A percentile compares a stretch with the other conserved stretches of the same genome.
phyloP scores from a whole-genome alignment of 176 grass and related monocot genomes.

The Oryza glumipatula region DNA sequence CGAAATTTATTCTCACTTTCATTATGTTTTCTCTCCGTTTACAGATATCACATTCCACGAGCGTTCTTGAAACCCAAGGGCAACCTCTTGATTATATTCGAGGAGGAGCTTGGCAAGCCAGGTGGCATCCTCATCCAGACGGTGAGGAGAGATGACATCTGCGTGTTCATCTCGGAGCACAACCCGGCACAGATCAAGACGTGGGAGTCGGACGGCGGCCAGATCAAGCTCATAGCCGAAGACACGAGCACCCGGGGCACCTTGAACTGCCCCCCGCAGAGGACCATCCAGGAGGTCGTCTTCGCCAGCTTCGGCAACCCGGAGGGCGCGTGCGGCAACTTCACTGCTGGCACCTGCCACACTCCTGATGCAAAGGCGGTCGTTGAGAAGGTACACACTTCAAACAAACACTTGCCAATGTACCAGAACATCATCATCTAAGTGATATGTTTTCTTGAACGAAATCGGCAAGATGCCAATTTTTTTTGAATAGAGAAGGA shows the following conservation, averaged over 20 bases:
- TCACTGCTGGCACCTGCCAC: conserved; percentile 70
- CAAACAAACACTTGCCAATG: neutral
- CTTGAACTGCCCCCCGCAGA: conserved; percentile 57
- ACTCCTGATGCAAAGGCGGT: conserved; percentile 47
- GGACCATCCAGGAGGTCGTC: conserved; percentile 67
- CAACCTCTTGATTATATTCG: conserved; percentile 82
- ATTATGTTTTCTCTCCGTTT: neutral
- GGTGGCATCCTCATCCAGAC: conserved; percentile 61
- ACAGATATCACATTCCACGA: conserved; percentile 78
- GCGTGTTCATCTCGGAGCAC: conserved; percentile 61
- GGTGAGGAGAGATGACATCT: conserved; percentile 87
- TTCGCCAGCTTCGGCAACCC: conserved; percentile 95
- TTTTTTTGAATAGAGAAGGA: no score
- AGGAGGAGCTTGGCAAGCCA: conserved; percentile 81
- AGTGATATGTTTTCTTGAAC: no score
- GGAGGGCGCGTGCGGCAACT: conserved; percentile 67
- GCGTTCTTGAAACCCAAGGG: conserved; percentile 72
- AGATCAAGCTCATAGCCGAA: conserved; percentile 53
- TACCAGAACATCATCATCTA: neutral
- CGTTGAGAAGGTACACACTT: conserved; percentile 63
- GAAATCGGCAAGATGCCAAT: no score
- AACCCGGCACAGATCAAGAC: conserved; percentile 63
- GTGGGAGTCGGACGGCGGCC: conserved; percentile 51
- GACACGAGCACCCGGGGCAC: conserved; percentile 60
- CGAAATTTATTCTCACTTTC: conserved; percentile 16